These are phyloP conservation scores for Huntiella bhutanensis DNA, from an alignment of 2,329 filamentous ascomycete species.

Conservation along the genomic window DNA sequence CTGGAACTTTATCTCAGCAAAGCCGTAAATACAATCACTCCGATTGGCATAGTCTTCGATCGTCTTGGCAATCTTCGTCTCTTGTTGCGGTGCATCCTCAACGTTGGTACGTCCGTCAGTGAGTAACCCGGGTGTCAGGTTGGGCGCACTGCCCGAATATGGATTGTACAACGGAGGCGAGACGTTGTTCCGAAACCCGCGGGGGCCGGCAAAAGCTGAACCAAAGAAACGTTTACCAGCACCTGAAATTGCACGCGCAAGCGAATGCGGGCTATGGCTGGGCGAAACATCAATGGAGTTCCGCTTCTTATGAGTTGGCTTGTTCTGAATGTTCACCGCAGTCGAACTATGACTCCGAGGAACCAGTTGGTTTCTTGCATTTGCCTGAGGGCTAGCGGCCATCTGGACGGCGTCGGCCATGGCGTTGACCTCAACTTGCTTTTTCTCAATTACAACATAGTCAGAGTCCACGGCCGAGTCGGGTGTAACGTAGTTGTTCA, in stretches of 20 bases:
- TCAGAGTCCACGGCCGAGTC: conserved; percentile 83
- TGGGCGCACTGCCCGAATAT: conserved; percentile 42
- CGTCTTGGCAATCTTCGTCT: conserved; percentile 46
- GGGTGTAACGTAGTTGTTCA: conserved; percentile 39
- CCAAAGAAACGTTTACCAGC: conserved; percentile 62
- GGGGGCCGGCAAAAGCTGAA: conserved; percentile 48
- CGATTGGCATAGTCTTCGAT: conserved; percentile 86
- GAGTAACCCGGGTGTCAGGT: conserved; percentile 41
- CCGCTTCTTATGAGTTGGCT: conserved; percentile 42
- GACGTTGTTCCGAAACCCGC: conserved; percentile 38
- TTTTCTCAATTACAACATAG: conserved; percentile 90
- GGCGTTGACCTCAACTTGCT: conserved; percentile 88
- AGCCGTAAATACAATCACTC: conserved; percentile 91
- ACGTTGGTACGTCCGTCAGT: conserved; percentile 42
- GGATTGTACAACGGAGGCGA: conserved; percentile 65
- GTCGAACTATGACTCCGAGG: conserved; percentile 19
- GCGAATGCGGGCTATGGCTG: conserved; percentile 46
- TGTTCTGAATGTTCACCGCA: conserved; percentile 49
- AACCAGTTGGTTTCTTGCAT: conserved; percentile 21
- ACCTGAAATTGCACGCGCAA: conserved; percentile 87
- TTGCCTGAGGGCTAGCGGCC: conserved; percentile 57
- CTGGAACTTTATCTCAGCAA: conserved; percentile 96
- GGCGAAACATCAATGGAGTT: conserved; percentile 9
- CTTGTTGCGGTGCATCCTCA: conserved; percentile 13
- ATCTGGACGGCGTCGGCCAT: conserved; percentile 93